Conservation (phyloP, 78 protist species). For the Reticulomyxa filosa region DNA sequence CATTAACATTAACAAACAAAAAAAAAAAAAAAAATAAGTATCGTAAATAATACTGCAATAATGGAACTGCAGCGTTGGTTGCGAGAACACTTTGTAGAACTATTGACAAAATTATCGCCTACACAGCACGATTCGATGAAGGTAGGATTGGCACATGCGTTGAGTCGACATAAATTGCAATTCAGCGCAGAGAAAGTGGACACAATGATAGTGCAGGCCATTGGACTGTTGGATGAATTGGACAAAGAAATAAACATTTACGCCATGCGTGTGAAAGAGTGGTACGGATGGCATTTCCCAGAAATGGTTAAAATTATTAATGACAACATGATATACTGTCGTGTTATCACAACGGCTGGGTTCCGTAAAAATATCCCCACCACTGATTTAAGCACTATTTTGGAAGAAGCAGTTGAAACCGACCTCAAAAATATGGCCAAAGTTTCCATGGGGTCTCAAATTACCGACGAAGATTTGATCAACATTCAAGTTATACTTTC, state of each 20-base stretch:
- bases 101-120: background rate
- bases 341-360: no score
- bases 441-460: conserved; percentile 12
- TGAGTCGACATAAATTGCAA: conserved; percentile 85
- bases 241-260: conserved; percentile 94
- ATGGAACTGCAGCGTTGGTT: background rate
- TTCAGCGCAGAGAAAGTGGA: conserved; percentile 92
- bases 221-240: conserved; percentile 73
- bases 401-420: conserved; percentile 21
- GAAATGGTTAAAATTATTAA: conserved; percentile 70
- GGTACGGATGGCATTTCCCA: conserved; percentile 98
- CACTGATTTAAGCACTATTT: conserved; percentile 9
- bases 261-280: conserved; percentile 85
- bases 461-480: background rate
- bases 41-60: conserved; percentile 41
- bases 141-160: conserved; percentile 80
- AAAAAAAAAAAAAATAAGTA: background rate
- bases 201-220: conserved; percentile 96
- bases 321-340: no score
- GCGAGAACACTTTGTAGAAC: background rate
- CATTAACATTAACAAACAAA: background rate
- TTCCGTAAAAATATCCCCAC: conserved; percentile 3
- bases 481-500: no score
- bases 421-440: conserved; percentile 12
- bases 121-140: conserved; percentile 41